Conservation (phyloP, 192 early-diverging fungal genomes). For the Coemansia sp. region DNA sequence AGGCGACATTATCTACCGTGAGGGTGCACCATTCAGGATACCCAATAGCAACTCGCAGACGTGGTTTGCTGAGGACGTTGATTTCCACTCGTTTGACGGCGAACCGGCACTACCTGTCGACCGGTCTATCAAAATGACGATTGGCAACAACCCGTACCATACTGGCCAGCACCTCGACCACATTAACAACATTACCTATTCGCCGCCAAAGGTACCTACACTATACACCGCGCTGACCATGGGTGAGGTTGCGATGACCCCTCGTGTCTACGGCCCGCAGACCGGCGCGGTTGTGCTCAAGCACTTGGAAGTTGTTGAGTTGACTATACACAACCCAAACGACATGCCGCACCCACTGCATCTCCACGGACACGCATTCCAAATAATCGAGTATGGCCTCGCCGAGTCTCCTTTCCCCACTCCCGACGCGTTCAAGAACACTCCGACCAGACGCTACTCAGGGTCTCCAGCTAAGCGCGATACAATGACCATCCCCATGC, state of each 20-base stretch:
- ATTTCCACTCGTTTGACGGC: conserved; percentile 54
- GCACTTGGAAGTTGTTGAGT: conserved; percentile 64
- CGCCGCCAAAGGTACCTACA: conserved; percentile 63
- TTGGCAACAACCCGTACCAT: conserved; percentile 59
- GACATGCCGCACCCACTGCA: conserved; percentile 72
- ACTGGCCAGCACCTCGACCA: conserved; percentile 72
- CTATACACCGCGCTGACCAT: conserved; percentile 65
- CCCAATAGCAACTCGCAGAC: background rate
- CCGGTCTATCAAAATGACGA: conserved; percentile 47
- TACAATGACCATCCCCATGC: conserved; percentile 60
- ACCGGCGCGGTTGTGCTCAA: conserved; percentile 61
- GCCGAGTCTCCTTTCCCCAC: conserved; percentile 59
- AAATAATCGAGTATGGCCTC: conserved; percentile 58
- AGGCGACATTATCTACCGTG: conserved; percentile 61
- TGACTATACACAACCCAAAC: conserved; percentile 73
- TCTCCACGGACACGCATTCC: conserved; percentile 84
- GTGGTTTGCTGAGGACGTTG: conserved; percentile 43
- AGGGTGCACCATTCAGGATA: conserved; percentile 54
- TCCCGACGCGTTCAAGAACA: conserved; percentile 17
- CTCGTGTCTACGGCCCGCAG: conserved; percentile 65
- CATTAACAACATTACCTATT: conserved; percentile 73
- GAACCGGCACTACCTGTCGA: conserved; percentile 55
- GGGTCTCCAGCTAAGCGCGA: conserved; percentile 58
- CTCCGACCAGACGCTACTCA: conserved; percentile 11
- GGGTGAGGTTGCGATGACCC: conserved; percentile 55